A percentile compares a stretch with the other conserved stretches of the same genome.
phyloP scores from a whole-genome alignment of 768 basidiomycete species.

The Panaeolus papilionaceus region DNA sequence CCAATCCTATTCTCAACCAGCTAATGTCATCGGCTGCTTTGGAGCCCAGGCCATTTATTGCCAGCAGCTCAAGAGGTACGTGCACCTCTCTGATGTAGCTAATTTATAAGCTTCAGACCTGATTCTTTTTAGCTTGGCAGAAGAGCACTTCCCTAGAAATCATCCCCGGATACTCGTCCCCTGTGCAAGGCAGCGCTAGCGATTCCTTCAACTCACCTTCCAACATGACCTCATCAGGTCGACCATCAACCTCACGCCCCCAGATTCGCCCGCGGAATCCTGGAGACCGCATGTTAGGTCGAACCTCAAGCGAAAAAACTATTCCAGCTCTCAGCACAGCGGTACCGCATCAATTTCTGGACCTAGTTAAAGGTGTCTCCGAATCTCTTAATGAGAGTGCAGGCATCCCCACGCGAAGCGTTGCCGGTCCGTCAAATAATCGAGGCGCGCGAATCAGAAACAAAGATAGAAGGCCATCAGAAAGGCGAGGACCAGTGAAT shows the following conservation, averaged over 20 bases:
- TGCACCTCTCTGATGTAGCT: neutral
- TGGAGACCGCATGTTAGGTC: constrained; percentile 3
- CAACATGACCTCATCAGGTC: neutral
- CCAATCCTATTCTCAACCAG: neutral
- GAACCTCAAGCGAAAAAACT: constrained; percentile 10
- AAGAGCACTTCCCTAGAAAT: constrained; percentile 1
- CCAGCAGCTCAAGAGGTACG: constrained; percentile 3
- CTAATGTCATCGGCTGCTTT: neutral
- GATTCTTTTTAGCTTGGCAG: constrained; percentile 1
- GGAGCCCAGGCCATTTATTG: neutral
- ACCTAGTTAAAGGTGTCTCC: constrained; percentile 42
- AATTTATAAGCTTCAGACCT: neutral
- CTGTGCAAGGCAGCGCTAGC: neutral
- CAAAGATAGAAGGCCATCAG: constrained; percentile 14
- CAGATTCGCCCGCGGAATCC: constrained; percentile 8
- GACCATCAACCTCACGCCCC: neutral
- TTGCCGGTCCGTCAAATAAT: constrained; percentile 16
- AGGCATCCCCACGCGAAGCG: constrained; percentile 20
- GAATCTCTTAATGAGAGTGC: constrained; percentile 39
- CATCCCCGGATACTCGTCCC: neutral
- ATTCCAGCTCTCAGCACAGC: constrained; percentile 28
- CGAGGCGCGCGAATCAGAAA: constrained; percentile 12
- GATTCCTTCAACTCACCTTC: neutral
- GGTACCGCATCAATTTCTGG: constrained; percentile 35
- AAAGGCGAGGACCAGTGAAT: constrained; percentile 4